phyloP scores from a whole-genome alignment of 768 basidiomycete species.

The Tephrocybe sp. region DNA sequence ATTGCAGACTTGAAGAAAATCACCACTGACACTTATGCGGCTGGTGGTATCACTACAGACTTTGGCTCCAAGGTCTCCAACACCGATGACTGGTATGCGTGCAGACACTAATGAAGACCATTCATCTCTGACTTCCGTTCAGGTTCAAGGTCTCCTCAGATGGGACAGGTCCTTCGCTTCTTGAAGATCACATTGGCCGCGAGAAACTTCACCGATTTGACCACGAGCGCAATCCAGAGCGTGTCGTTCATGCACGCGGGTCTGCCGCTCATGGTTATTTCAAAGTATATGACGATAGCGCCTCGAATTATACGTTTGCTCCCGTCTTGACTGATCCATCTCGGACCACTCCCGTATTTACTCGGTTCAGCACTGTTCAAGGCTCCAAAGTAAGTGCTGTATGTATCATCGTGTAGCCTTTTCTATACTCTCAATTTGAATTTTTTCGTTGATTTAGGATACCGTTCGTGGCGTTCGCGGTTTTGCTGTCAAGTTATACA shows the following conservation, averaged over 20 bases:
- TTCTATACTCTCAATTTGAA: background rate
- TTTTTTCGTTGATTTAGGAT: constrained; percentile 36
- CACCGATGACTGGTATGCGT: constrained; percentile 61
- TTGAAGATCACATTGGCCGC: constrained; percentile 76
- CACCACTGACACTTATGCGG: constrained; percentile 27
- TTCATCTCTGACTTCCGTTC: background rate
- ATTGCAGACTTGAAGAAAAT: constrained; percentile 31
- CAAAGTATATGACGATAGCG: constrained; percentile 63
- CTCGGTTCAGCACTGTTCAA: constrained; percentile 85
- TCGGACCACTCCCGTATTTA: constrained; percentile 72
- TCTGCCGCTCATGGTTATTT: constrained; percentile 82
- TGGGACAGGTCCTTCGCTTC: constrained; percentile 60
- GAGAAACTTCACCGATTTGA: constrained; percentile 81
- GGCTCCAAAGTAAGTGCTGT: constrained; percentile 83
- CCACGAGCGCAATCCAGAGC: constrained; percentile 85
- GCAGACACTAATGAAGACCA: no score
- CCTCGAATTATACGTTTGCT: constrained; percentile 71
- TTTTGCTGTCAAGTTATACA: constrained; percentile 62
- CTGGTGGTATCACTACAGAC: constrained; percentile 51
- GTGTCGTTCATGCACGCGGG: constrained; percentile 73
- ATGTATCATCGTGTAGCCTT: constrained; percentile 31
- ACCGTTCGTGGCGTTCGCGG: constrained; percentile 85
- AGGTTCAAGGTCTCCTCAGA: constrained; percentile 58
- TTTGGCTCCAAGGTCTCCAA: constrained; percentile 56
- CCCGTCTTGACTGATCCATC: constrained; percentile 70